Base-by-base conservation (phyloP, 768 basidiomycete genomes). In the Termitomyces sp. region DNA sequence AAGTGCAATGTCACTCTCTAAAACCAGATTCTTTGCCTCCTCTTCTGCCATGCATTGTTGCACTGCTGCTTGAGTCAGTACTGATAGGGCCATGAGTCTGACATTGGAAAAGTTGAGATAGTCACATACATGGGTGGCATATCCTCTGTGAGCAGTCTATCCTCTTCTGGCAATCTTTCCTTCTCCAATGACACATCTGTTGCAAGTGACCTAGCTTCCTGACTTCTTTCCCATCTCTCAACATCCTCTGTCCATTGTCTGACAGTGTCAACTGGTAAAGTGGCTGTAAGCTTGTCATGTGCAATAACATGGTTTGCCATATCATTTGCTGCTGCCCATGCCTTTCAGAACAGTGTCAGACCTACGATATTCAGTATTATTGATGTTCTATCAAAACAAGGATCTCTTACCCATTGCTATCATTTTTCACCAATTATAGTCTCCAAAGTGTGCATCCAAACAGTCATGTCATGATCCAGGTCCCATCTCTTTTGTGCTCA, bases 1-100 rank as follows among this genome's bases (percentile, higher is more conserved):
- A 6, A 61, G 48, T 3, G 56, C n/a, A 16, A 52, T 7, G 9
- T 68, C 65, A 24, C 65, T 43, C 20, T 52, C 58, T 2, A 50
- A 32, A 10, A 56, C 43, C 3, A 58, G 34, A 42, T 12, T 68
- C 67, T n/a, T 64, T 44, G 59, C 61, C 20, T 63, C 63, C 0
- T 37, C 60, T 37, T 64, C 44, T 24, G 67, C 55, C 22, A 61
- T 27, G 42, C 20, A 39, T 45, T 44, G 33, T 18, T 32, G 24
- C 26, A 57, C 52, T 1, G 51, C 46, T 2, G 55, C 62, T 55
- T 56, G 54, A 20, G 58, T 59, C 2, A 52, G 58, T 9, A 56
- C 61, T 57, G 40, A 8, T 2, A 27, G 39, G 18, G 20, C 26
- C 5, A 30, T 5, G 26, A 34, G 3, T 6, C 7, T 32, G 32